Evolutionary conservation across 2,329 filamentous ascomycete genomes (phyloP).

Genomic region (Fusarium cyanostomum): DNA sequence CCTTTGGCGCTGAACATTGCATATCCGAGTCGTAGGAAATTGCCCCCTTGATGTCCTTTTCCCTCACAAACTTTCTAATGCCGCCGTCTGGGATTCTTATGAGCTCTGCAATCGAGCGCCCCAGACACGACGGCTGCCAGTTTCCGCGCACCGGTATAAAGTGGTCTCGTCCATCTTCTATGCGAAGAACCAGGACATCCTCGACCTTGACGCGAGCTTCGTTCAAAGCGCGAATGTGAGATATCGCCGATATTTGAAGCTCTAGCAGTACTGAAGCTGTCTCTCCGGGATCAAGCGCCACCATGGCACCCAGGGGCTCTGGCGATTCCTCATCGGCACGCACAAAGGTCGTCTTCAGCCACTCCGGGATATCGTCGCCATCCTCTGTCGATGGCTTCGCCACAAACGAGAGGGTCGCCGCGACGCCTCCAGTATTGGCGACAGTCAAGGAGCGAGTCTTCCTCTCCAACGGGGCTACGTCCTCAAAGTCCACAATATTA

Average conservation of each 20-base stretch:
- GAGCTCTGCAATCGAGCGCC: constrained; percentile 86
- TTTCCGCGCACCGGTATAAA: constrained; percentile 83
- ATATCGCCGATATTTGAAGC: constrained; percentile 70
- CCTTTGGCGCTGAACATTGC: constrained; percentile 83
- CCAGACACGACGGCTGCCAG: constrained; percentile 86
- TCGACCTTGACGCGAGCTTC: constrained; percentile 73
- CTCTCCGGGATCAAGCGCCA: constrained; percentile 85
- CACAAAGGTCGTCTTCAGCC: constrained; percentile 76
- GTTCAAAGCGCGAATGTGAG: constrained; percentile 76
- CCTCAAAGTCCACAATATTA: constrained; percentile 78
- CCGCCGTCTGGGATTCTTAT: constrained; percentile 86
- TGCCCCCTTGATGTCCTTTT: constrained; percentile 54
- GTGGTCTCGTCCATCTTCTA: constrained; percentile 86
- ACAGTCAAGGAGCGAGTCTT: constrained; percentile 78
- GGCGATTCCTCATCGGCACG: constrained; percentile 48
- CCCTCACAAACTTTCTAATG: constrained; percentile 64
- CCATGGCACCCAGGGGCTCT: constrained; percentile 54
- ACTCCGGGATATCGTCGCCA: constrained; percentile 61
- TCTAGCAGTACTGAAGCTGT: constrained; percentile 76
- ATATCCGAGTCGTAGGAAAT: constrained; percentile 68
- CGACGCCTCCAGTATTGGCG: constrained; percentile 88
- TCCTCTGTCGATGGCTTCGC: constrained; percentile 69
- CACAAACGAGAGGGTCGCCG: constrained; percentile 82
- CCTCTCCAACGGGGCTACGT: constrained; percentile 73
- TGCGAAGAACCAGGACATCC: constrained; percentile 86